Percentiles rank a stretch among this genome's conserved stretches.
These are phyloP conservation scores for Colletotrichum godetiae DNA, from an alignment of 2,329 filamentous ascomycete genomes.

Conservation along the genomic window DNA sequence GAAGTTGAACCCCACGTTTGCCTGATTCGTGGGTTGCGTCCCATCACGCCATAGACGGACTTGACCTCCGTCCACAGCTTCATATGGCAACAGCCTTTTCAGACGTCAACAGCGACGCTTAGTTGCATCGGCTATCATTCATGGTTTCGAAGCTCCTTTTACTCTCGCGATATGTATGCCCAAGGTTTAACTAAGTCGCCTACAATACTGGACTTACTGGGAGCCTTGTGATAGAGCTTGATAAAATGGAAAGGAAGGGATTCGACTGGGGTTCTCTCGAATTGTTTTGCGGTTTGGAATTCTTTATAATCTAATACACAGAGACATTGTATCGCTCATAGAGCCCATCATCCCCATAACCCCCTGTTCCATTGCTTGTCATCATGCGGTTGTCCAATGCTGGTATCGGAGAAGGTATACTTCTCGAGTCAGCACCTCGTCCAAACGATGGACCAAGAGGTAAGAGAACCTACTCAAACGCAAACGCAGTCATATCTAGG, in stretches of 20 bases:
- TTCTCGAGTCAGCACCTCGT: background rate
- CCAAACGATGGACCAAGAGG: background rate
- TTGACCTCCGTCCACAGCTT: background rate
- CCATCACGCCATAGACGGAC: background rate
- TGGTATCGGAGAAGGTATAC: background rate
- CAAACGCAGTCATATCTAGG: background rate
- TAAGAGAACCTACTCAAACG: background rate
- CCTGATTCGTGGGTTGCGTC: background rate
- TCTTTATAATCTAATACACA: background rate
- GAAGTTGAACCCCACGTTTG: background rate
- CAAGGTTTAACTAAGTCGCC: no score
- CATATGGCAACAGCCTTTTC: background rate
- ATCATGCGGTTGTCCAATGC: background rate
- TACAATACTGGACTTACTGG: fast-evolving
- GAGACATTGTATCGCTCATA: background rate
- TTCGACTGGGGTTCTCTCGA: no score
- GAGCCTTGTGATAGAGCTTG: no score
- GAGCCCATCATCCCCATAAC: background rate
- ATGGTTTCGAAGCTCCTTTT: no score
- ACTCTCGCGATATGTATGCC: no score
- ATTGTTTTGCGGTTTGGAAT: no score
- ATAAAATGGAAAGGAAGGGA: no score
- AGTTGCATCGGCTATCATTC: background rate
- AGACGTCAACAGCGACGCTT: background rate
- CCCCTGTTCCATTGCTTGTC: background rate